Evolutionary conservation across 208 protist species (phyloP), one percentile per base, ranked within the genome.

Genomic region (Wallacemonas sp.): DNA sequence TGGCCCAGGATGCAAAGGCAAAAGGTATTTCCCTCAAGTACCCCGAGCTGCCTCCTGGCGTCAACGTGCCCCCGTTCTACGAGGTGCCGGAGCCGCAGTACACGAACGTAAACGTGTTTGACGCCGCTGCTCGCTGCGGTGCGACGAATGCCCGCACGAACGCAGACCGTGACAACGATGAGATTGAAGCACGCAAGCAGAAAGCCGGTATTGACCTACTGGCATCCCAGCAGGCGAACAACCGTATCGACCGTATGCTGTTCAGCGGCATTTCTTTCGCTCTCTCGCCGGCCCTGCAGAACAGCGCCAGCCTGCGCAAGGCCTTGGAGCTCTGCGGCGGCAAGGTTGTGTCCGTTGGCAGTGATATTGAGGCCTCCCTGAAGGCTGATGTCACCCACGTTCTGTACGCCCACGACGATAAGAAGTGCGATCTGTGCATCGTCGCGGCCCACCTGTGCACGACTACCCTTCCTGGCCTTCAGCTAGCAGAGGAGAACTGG

Each of bases 341-440:
- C 2, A 82, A 73, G 42, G 56, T 96, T 4, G 69, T 88, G 3
- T 59, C 66, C 30, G 61, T 42, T 2, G 62, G 44, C 14, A 75
- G 47, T 17, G 79, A 70, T 11, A 24, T 90, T 27, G 64, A 75
- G 49, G 56, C 68, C 42, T 58, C 78, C 14, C 69, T 95, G 28
- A 61, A 72, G 22, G 70, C 51, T 22, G 67, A 78, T 19, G 78
- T 82, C 49, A 96, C 87, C n/a, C 86, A 92, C 69, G 69, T 96
- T 45, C 36, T 96, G 39, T 96, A 94, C 65, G 62, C 75, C 14
- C 64, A 88, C 47, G 73, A 86, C 17, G 90, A 94, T 53, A 93
- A 94, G 63, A 92, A 94, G 79, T 61, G 70, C 31, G 74, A 84
- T 12, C 2, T 94, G 8, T 82, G 91, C 80, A 80, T 91, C 39